Conservation (phyloP, 371 early-diverging fungal genomes). For the Mucor sp. region DNA sequence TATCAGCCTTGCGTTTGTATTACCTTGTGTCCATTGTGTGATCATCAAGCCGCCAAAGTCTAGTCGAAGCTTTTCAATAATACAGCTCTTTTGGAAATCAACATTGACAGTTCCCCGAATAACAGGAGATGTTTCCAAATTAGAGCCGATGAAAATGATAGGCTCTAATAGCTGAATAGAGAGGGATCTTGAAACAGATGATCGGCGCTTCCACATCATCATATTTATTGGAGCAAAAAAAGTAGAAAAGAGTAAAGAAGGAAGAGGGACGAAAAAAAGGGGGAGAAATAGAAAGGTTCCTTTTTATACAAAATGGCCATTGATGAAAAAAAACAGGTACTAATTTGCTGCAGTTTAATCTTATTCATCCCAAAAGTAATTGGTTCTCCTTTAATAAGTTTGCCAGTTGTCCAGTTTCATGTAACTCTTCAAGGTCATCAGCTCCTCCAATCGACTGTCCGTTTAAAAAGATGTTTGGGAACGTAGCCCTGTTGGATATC, state of each 20-base stretch:
- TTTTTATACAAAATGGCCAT: not conserved
- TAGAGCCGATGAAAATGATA: constrained; percentile 21
- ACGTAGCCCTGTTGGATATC: constrained; percentile 33
- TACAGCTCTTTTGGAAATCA: constrained; percentile 3
- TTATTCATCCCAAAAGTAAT: not conserved
- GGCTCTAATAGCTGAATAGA: constrained; percentile 29
- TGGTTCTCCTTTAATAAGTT: constrained; percentile 12
- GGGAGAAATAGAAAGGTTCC: not conserved
- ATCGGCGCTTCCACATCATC: constrained; percentile 18
- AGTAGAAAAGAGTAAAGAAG: not conserved
- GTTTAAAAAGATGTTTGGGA: constrained; percentile 39
- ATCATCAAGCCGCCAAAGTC: constrained; percentile 11
- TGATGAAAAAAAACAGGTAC: constrained; percentile 1
- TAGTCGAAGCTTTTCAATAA: constrained; percentile 6
- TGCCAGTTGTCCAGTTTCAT: constrained; percentile 26
- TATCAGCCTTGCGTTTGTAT: not conserved
- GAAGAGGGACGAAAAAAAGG: constrained; percentile 2
- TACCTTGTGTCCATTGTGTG: constrained; percentile 15
- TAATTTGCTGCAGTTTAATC: not conserved
- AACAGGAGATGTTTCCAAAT: constrained; percentile 22
- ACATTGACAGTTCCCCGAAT: constrained; percentile 21
- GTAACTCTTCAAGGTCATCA: constrained; percentile 30
- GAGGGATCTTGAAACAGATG: constrained; percentile 2
- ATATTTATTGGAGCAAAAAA: not conserved
- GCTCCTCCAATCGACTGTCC: constrained; percentile 34